Conservation (phyloP, 164 flowering plant species). For the Magnolia changhungtana region DNA sequence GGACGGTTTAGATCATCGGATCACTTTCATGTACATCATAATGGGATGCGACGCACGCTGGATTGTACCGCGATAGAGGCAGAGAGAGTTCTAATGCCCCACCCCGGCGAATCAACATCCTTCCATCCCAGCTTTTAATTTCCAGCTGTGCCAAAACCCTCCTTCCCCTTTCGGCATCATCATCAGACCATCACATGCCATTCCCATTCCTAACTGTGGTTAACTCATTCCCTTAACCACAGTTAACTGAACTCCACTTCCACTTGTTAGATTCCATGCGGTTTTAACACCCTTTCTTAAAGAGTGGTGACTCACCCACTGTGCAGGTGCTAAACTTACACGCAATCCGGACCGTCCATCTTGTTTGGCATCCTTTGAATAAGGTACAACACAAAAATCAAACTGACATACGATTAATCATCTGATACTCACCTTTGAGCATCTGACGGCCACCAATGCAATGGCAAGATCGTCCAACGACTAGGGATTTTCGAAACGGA, state of each 20-base stretch:
- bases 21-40: too few relatives aligned
- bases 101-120: background rate
- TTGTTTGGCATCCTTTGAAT: too few relatives aligned
- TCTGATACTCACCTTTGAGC: background rate
- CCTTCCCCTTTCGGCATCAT: background rate
- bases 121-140: background rate
- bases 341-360: background rate
- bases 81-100: background rate
- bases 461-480: too few relatives aligned
- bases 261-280: background rate
- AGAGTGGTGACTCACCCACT: background rate
- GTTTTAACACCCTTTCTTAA: background rate
- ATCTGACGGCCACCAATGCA: background rate
- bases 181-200: background rate
- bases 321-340: too few relatives aligned
- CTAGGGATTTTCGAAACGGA: too few relatives aligned
- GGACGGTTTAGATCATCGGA: too few relatives aligned
- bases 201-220: background rate
- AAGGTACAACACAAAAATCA: background rate
- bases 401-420: too few relatives aligned
- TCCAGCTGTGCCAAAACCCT: background rate
- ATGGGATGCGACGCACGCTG: too few relatives aligned
- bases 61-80: too few relatives aligned
- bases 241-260: background rate
- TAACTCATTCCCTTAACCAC: background rate